Evolutionary conservation across 352 stramenopile species (phyloP), one percentile per base, ranked within the genome.

Genomic region (Phytophthora sp.): DNA sequence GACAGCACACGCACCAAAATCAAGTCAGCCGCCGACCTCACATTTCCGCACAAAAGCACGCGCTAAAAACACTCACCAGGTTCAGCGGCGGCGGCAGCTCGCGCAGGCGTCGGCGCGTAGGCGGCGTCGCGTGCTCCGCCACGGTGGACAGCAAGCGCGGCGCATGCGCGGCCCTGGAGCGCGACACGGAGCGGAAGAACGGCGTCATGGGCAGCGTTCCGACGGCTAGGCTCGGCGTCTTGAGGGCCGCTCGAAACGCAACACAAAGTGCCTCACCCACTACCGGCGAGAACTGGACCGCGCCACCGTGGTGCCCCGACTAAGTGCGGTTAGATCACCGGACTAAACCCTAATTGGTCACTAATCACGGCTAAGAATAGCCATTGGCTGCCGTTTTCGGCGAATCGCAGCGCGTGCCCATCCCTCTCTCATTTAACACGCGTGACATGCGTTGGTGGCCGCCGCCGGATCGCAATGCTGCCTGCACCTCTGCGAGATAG

Each of bases 71-170:
- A 56, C 77, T 43, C 46, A 94, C 85, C 62, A 94, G 58, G 44
- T 94, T 94, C 32, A 94, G 59, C 31, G 85, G 85, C 12, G 85
- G 70, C 17, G 85, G 85, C 12, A 94, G 72, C 51, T 94, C 85
- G 24, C 85, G 79, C 53, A 84, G 52, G 27, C 78, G 84, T 34
- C 84, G 80, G 9, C 80, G 79, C 11, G 74, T 77, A 8, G 73
- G 69, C 11, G 79, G 60, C 26, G 64, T 42, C 9, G 68, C 55
- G 35, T 82, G 64, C 21, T 73, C 80, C 0, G 72, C 76, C 12
- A 72, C 74, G 12, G 82, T 77, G 13, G 80, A 82, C 24, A 87
- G 41, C 10, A 61, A 34, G 32, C 71, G 67, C 8, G 62, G 18
- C 31, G 54, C 26, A 7, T 37, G n/a, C 17, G 39, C 32, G 5